phyloP scores from a whole-genome alignment of 2,329 filamentous ascomycete species.

The Biscogniauxia sp. region DNA sequence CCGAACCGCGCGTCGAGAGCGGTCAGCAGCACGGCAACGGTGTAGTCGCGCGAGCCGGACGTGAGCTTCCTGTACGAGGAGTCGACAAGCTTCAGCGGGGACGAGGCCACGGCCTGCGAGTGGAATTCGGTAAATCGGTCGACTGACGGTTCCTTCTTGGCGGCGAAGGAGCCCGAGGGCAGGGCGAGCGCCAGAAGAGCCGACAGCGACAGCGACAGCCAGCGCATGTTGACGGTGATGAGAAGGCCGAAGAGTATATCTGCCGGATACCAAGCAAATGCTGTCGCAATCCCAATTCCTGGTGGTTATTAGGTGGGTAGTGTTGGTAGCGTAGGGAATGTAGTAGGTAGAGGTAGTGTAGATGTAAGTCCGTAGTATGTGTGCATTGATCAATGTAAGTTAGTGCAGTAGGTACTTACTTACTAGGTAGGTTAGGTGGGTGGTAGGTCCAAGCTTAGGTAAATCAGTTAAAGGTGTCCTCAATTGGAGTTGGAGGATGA shows the following conservation, averaged over 20 bases:
- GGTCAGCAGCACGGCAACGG: slow-evolving; percentile 78
- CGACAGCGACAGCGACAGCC: slow-evolving; percentile 60
- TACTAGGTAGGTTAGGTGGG: no score
- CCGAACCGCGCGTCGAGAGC: slow-evolving; percentile 80
- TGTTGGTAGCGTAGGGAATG: no score
- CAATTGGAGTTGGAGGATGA: slow-evolving; percentile 16
- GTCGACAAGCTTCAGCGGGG: slow-evolving; percentile 78
- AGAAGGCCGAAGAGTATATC: no score
- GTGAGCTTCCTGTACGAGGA: slow-evolving; percentile 73
- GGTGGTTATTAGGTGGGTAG: no score
- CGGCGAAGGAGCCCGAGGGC: slow-evolving; percentile 59
- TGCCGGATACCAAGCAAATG: no score
- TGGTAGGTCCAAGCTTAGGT: background rate
- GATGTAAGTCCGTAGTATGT: background rate
- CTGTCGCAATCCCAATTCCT: no score
- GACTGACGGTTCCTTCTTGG: slow-evolving; percentile 52
- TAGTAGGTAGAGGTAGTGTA: background rate
- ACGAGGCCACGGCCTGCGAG: slow-evolving; percentile 60
- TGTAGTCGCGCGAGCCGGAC: slow-evolving; percentile 76
- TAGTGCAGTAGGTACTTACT: no score
- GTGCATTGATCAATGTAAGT: slow-evolving; percentile 9
- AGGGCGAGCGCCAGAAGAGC: slow-evolving; percentile 63
- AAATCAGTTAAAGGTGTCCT: slow-evolving; percentile 26
- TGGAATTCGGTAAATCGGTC: slow-evolving; percentile 73
- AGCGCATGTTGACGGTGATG: slow-evolving; percentile 60